Conservation (phyloP, 1,139 yeast genomes). For the Yamadazyma sp. region DNA sequence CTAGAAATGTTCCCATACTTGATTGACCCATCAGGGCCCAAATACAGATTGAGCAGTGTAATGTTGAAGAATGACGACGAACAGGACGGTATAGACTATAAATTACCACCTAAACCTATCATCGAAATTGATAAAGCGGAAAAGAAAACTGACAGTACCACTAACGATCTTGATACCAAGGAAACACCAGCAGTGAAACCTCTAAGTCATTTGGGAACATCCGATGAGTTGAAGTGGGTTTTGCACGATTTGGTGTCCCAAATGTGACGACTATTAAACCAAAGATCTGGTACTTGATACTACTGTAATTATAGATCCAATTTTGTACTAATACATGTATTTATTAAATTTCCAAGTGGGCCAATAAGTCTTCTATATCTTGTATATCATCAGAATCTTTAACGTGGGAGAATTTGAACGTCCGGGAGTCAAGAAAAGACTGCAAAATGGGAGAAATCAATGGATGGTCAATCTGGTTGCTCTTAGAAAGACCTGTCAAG, state of each 20-base stretch:
- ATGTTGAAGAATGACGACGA: constrained; percentile 60
- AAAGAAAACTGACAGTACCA: constrained; percentile 4
- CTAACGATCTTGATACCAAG: constrained; percentile 4
- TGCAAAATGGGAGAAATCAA: neutral
- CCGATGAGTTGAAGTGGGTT: constrained; percentile 71
- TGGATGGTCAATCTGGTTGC: constrained; percentile 1
- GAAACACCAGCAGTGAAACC: constrained; percentile 1
- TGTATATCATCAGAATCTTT: constrained; percentile 3
- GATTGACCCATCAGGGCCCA: constrained; percentile 67
- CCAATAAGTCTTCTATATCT: constrained; percentile 2
- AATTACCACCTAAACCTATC: constrained; percentile 35
- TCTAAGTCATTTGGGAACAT: constrained; percentile 51
- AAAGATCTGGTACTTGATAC: neutral
- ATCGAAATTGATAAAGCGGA: constrained; percentile 10
- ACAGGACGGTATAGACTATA: constrained; percentile 39
- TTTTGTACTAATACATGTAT: constrained; percentile 4
- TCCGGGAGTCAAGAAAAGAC: constrained; percentile 2
- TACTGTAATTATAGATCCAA: constrained; percentile 3
- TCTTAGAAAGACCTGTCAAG: constrained; percentile 1
- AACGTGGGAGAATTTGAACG: constrained; percentile 7
- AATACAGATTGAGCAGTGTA: constrained; percentile 49
- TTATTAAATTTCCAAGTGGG: constrained; percentile 2
- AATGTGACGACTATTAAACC: too few species aligned
- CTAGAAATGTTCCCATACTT: constrained; percentile 64
- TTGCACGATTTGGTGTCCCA: constrained; percentile 55